phyloP scores from a whole-genome alignment of 2,329 filamentous ascomycete species.

The Sclerotinia subarctica region DNA sequence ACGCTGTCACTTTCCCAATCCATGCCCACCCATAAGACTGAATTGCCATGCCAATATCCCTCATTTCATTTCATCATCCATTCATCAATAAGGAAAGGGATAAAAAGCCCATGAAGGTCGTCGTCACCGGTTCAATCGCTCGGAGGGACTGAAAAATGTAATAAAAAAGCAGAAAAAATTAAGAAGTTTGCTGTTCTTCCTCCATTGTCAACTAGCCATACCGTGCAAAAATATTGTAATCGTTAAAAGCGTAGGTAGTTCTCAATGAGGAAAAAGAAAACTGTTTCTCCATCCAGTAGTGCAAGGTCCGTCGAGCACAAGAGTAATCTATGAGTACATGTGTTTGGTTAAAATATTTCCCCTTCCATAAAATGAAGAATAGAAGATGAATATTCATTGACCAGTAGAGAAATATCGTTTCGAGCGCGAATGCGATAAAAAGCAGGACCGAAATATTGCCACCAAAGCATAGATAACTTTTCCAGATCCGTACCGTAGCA shows the following conservation, averaged over 20 bases:
- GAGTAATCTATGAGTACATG: constrained; percentile 36
- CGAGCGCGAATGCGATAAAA: constrained; percentile 23
- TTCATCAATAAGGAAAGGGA: neutral
- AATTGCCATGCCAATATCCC: constrained; percentile 13
- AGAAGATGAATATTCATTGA: constrained; percentile 28
- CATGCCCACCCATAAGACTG: constrained; percentile 9
- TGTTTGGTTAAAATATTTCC: constrained; percentile 27
- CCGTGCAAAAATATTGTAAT: constrained; percentile 16
- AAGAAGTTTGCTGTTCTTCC: neutral
- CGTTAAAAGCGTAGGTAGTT: neutral
- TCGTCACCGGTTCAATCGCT: neutral
- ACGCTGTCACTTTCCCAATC: constrained; percentile 14
- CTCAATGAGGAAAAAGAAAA: constrained; percentile 2
- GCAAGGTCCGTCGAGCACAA: constrained; percentile 22
- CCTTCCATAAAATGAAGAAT: constrained; percentile 24
- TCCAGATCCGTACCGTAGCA: constrained; percentile 35
- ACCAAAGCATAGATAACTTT: constrained; percentile 38
- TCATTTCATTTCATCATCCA: constrained; percentile 13
- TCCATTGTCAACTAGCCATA: constrained; percentile 15
- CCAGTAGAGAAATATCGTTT: constrained; percentile 20
- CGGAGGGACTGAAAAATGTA: neutral
- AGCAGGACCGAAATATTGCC: constrained; percentile 28
- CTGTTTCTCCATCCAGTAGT: constrained; percentile 14
- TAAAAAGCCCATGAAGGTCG: neutral
- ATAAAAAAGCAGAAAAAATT: constrained; percentile 15